Conservation (phyloP, 768 basidiomycete genomes). For the Chalciporus chontae region DNA sequence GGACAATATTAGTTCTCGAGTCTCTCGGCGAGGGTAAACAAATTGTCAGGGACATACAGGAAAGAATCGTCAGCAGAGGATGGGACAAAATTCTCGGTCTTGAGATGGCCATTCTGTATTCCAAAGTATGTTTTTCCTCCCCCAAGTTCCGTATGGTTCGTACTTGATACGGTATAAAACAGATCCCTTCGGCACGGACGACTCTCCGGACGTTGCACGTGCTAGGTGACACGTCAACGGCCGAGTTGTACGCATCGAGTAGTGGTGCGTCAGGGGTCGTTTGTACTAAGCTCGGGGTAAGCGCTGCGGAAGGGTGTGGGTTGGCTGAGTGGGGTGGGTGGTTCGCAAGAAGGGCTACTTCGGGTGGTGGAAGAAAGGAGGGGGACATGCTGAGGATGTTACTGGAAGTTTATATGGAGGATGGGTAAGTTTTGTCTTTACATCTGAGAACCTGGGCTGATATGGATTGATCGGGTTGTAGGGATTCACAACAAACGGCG, state of each 20-base stretch:
- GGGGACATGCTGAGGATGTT: constrained; percentile 64
- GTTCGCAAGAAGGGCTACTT: constrained; percentile 48
- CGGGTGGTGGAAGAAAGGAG: constrained; percentile 35
- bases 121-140: constrained; percentile 66
- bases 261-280: constrained; percentile 64
- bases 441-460: no score
- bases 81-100: constrained; percentile 55
- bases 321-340: constrained; percentile 34
- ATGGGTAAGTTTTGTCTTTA: constrained; percentile 49
- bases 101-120: constrained; percentile 77
- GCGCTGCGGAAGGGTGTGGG: constrained; percentile 52
- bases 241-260: constrained; percentile 83
- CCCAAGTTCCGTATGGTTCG: no score
- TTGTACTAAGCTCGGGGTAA: constrained; percentile 48
- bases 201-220: constrained; percentile 66
- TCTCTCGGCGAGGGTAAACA: constrained; percentile 18
- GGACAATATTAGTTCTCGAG: constrained; percentile 76
- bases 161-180: neutral
- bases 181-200: constrained; percentile 19
- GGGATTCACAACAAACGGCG: constrained; percentile 57
- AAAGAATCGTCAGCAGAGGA: constrained; percentile 12
- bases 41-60: constrained; percentile 18
- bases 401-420: constrained; percentile 78
- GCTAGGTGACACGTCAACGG: constrained; percentile 70
- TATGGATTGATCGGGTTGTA: constrained; percentile 22